A percentile compares a stretch with the other conserved stretches of the same genome.
These are phyloP conservation scores for Tricholoma terreum DNA, from an alignment of 768 basidiomycete species.

Conservation along the genomic window DNA sequence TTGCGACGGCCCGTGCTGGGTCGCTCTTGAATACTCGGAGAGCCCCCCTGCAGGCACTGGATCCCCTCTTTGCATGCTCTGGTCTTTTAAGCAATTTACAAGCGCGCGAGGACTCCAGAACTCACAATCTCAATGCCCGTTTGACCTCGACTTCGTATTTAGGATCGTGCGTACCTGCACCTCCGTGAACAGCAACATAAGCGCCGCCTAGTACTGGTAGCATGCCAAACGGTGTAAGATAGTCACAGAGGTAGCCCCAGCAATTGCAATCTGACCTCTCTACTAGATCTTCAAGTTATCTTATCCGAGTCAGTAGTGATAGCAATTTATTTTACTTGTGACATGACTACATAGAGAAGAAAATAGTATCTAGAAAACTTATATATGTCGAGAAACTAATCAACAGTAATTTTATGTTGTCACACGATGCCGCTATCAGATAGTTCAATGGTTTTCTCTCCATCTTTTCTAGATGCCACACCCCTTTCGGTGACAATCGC, in stretches of 20 bases:
- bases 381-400: no score
- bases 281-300: no score
- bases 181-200: conserved; percentile 71
- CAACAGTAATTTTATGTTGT: background rate
- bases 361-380: no score
- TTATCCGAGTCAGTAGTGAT: no score
- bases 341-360: no score
- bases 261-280: background rate
- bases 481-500: conserved; percentile 96
- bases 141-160: conserved; percentile 51
- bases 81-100: background rate
- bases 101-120: background rate
- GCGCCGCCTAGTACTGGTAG: conserved; percentile 17
- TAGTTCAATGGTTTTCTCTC: conserved; percentile 61
- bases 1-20: background rate
- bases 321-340: no score
- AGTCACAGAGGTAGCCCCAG: conserved; percentile 1
- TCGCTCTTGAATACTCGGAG: background rate
- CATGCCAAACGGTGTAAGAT: no score
- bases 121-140: conserved; percentile 53
- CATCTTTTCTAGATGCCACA: conserved; percentile 70
- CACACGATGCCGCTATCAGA: conserved; percentile 42
- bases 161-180: conserved; percentile 64
- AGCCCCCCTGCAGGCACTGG: background rate
- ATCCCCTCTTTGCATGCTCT: conserved; percentile 56